phyloP scores from a whole-genome alignment of 371 early-diverging fungal genomes.

The Coemansia sp. region DNA sequence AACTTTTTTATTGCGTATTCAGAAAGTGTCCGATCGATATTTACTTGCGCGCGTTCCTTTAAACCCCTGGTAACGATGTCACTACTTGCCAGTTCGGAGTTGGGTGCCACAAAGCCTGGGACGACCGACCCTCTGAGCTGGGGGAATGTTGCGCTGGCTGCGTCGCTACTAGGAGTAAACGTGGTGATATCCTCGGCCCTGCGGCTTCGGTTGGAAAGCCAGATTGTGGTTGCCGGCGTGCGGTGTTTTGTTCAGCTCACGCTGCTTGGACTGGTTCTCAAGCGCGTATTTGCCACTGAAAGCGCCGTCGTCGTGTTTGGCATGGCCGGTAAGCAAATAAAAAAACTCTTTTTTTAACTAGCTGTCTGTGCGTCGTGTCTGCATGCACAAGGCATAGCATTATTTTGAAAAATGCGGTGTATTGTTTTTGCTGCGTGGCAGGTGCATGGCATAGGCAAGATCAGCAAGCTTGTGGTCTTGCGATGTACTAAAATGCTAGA shows the following conservation, averaged over 20 bases:
- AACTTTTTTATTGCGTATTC: no score
- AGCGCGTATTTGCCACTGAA: slow-evolving; percentile 64
- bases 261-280: slow-evolving; percentile 59
- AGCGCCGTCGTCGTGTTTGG: slow-evolving; percentile 58
- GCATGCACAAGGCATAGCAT: no score
- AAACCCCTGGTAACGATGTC: not conserved
- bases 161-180: slow-evolving; percentile 28
- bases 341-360: no score
- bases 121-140: slow-evolving; percentile 27
- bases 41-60: no score
- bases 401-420: no score
- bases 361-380: no score
- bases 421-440: no score
- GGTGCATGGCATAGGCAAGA: no score
- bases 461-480: no score
- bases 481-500: not conserved
- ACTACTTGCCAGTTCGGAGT: not conserved
- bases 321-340: slow-evolving; percentile 53
- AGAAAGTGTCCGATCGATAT: no score
- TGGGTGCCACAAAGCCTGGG: not conserved
- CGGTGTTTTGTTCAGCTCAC: slow-evolving; percentile 50
- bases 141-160: slow-evolving; percentile 43
- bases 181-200: slow-evolving; percentile 26
- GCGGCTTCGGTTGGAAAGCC: slow-evolving; percentile 28
- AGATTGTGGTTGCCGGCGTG: slow-evolving; percentile 35